phyloP scores from a whole-genome alignment of 2,329 filamentous ascomycete species.

The Neophaeococcomyces mojaviensis region DNA sequence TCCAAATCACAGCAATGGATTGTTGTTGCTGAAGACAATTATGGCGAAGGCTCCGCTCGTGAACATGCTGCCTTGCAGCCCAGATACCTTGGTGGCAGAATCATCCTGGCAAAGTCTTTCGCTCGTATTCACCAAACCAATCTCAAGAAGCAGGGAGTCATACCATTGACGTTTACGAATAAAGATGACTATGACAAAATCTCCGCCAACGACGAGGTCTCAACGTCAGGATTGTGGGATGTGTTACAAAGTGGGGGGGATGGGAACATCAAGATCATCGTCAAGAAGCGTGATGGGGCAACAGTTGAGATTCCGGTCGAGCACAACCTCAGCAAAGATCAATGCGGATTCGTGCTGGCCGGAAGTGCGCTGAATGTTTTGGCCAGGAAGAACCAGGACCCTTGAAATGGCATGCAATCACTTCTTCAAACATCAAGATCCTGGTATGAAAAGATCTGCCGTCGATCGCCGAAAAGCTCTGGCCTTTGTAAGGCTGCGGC shows the following conservation, averaged over 20 bases:
- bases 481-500: not conserved
- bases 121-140: slow-evolving; percentile 94
- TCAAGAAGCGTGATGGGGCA: slow-evolving; percentile 56
- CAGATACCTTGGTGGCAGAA: slow-evolving; percentile 75
- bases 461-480: not conserved
- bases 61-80: slow-evolving; percentile 88
- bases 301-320: slow-evolving; percentile 66
- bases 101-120: slow-evolving; percentile 81
- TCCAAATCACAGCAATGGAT: slow-evolving; percentile 70
- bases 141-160: slow-evolving; percentile 93
- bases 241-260: slow-evolving; percentile 70
- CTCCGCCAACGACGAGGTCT: slow-evolving; percentile 72
- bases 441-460: not conserved
- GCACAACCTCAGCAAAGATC: slow-evolving; percentile 82
- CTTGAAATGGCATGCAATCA: not conserved
- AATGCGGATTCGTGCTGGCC: slow-evolving; percentile 84
- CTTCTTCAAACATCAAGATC: not conserved
- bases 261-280: slow-evolving; percentile 63
- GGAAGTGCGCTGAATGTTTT: slow-evolving; percentile 90
- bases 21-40: slow-evolving; percentile 95
- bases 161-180: slow-evolving; percentile 83
- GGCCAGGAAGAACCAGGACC: slow-evolving; percentile 50
- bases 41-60: slow-evolving; percentile 81
- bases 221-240: slow-evolving; percentile 74
- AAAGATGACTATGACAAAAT: slow-evolving; percentile 83